A percentile compares a stretch with the other conserved stretches of the same genome.
Conservation (phyloP, 805 yeast species). For the Candida adriatica region DNA sequence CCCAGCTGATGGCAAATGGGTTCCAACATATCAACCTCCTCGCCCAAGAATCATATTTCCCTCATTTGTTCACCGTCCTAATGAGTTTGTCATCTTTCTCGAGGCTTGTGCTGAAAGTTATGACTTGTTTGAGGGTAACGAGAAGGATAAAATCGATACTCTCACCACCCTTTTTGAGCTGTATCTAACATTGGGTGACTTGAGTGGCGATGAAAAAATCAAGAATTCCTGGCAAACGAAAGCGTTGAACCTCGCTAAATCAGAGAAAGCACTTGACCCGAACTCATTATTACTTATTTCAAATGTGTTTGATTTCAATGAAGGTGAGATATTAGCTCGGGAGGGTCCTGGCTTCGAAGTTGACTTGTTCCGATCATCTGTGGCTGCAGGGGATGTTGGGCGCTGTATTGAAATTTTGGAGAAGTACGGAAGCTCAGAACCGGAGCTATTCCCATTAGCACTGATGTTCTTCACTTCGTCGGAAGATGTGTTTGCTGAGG, state of each 20-base stretch:
- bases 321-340: constrained; percentile 36
- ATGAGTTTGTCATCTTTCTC: constrained; percentile 83
- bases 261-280: constrained; percentile 44
- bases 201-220: constrained; percentile 29
- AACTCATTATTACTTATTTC: constrained; percentile 40
- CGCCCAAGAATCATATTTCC: constrained; percentile 81
- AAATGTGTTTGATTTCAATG: constrained; percentile 40
- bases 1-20: constrained; percentile 1
- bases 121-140: constrained; percentile 63
- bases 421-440: constrained; percentile 54
- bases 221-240: constrained; percentile 54
- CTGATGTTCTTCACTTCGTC: constrained; percentile 56
- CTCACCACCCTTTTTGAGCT: constrained; percentile 76
- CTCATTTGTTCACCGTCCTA: constrained; percentile 77
- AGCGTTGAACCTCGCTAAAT: constrained; percentile 46
- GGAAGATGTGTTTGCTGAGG: constrained; percentile 39
- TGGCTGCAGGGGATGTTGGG: constrained; percentile 48
- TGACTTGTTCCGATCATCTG: constrained; percentile 59
- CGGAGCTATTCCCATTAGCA: constrained; percentile 60
- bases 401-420: constrained; percentile 52
- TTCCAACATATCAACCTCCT: constrained; percentile 84
- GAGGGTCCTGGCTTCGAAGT: constrained; percentile 30
- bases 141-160: constrained; percentile 64
- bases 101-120: constrained; percentile 86
- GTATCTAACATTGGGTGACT: constrained; percentile 56